phyloP scores from a whole-genome alignment of 495 filamentous ascomycete genomes.

The Clavariopsis aquatica region DNA sequence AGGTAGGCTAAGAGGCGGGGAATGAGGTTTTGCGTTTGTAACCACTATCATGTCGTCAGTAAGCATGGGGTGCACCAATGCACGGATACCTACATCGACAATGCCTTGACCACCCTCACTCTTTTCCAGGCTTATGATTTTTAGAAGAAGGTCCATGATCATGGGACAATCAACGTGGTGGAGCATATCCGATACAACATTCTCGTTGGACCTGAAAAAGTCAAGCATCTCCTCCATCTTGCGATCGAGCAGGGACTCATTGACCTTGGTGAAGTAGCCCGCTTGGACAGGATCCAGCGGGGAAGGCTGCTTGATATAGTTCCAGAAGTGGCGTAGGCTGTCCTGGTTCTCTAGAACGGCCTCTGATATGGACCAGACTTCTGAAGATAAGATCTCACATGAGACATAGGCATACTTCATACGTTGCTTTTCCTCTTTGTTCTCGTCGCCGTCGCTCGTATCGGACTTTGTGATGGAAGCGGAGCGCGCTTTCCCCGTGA shows the following conservation, averaged over 20 bases:
- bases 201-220: conserved; percentile 78
- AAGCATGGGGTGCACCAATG: neutral
- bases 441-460: conserved; percentile 44
- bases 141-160: conserved; percentile 97
- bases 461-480: conserved; percentile 40
- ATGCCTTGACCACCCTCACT: conserved; percentile 87
- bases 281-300: conserved; percentile 91
- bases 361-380: conserved; percentile 94
- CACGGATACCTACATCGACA: conserved; percentile 72
- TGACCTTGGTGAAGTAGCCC: conserved; percentile 98
- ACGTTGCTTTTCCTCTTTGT: conserved; percentile 72
- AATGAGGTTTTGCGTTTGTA: conserved; percentile 88
- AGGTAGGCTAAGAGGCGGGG: conserved; percentile 85
- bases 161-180: conserved; percentile 96
- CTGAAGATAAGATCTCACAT: conserved; percentile 90
- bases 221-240: conserved; percentile 96
- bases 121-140: conserved; percentile 96
- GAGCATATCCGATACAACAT: conserved; percentile 79
- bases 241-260: conserved; percentile 92
- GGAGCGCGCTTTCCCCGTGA: conserved; percentile 35
- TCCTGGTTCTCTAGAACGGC: conserved; percentile 81
- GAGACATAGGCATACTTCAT: conserved; percentile 89
- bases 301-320: conserved; percentile 74
- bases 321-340: conserved; percentile 82
- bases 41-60: conserved; percentile 62